Percentiles rank a stretch among this genome's conserved stretches.
Evolutionary conservation across 257 asterid species (phyloP).

Genomic region (Primulina eburnea): DNA sequence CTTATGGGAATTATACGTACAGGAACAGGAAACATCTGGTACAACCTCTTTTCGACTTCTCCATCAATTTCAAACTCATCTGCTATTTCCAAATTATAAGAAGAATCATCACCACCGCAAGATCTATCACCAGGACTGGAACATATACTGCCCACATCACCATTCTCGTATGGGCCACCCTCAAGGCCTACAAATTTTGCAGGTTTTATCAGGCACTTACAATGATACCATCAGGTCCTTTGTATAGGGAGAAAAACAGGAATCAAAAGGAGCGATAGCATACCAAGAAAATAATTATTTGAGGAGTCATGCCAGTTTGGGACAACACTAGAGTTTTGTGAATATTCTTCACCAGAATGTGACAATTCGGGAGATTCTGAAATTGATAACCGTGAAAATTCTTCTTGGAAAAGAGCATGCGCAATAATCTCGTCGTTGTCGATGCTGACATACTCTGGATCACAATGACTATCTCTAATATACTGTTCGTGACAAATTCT

Average conservation of each 20-base stretch:
- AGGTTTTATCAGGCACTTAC: conserved; percentile 26
- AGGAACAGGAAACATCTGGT: conserved; percentile 72
- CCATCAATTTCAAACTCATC: conserved; percentile 84
- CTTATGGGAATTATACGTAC: conserved; percentile 45
- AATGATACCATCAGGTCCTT: conserved; percentile 11
- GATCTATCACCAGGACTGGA: conserved; percentile 78
- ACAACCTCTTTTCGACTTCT: conserved; percentile 83
- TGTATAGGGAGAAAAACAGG: conserved; percentile 6
- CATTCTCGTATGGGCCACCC: conserved; percentile 41
- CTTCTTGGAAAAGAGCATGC: conserved; percentile 64
- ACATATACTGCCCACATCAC: conserved; percentile 55
- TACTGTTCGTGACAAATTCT: conserved; percentile 67
- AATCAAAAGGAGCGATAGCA: conserved; percentile 21
- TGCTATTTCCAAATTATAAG: conserved; percentile 61
- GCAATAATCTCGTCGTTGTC: conserved; percentile 62
- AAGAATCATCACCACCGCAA: conserved; percentile 54
- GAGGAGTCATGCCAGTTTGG: conserved; percentile 61
- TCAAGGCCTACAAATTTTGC: conserved; percentile 45
- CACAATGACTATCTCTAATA: conserved; percentile 38
- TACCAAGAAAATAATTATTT: conserved; percentile 50
- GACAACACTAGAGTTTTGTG: conserved; percentile 35
- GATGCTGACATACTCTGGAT: conserved; percentile 26
- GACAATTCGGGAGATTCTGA: conserved; percentile 53
- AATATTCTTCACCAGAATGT: conserved; percentile 41
- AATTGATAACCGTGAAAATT: conserved; percentile 51